Base-by-base conservation (phyloP, 1,139 yeast species). In the Sugiyamaella novakii region DNA sequence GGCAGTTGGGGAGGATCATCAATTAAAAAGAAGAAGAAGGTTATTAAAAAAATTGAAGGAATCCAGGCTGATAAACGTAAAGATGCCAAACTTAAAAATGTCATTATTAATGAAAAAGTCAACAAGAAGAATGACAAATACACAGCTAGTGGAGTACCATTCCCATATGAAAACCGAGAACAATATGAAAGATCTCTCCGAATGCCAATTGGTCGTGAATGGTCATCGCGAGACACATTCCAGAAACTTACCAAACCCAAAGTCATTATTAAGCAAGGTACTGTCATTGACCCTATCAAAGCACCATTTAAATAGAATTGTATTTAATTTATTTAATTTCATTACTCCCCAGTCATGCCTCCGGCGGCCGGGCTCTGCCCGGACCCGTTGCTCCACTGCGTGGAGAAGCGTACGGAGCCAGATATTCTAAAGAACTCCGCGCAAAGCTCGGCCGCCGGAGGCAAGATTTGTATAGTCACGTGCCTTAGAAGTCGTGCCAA, bases 141-240 rank as follows among this genome's bases (percentile, higher is more conserved):
- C 69, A 91, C 84, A 66, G 85, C 96, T 2, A 77, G 83, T 42
- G 81, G 83, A 21, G 96, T 92, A 44, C 98, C 98, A 25, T 91
- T 83, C 77, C 98, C 97, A 50, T 92, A 78, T 67, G 97, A 92
- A 69, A 84, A 84, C 53, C 78, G 84, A 63, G 98, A 89, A 65
- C 98, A 92, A 70, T 94, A 92, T 67, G 98, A 92, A 68, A 79
- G 96, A 64, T 83, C 95, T 2, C 74, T 92, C 61, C 79, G 96
- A 64, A 85, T 89, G 89, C 98, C 98, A n/a, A 74, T 92, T 54
- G 98, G 98, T 27, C 95, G 87, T 69, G 96, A 92, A 71, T 92
- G 98, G 98, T 83, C 94, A 3, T 80, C 95, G 10, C 80, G 89
- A 62, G 86, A 81, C 49, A 82, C 95, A 1, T 95, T 87, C 72